Percentiles rank a stretch among this genome's conserved stretches.
These are phyloP conservation scores for Claviceps sp. DNA, from an alignment of 2,329 filamentous ascomycete species.

Conservation along the genomic window DNA sequence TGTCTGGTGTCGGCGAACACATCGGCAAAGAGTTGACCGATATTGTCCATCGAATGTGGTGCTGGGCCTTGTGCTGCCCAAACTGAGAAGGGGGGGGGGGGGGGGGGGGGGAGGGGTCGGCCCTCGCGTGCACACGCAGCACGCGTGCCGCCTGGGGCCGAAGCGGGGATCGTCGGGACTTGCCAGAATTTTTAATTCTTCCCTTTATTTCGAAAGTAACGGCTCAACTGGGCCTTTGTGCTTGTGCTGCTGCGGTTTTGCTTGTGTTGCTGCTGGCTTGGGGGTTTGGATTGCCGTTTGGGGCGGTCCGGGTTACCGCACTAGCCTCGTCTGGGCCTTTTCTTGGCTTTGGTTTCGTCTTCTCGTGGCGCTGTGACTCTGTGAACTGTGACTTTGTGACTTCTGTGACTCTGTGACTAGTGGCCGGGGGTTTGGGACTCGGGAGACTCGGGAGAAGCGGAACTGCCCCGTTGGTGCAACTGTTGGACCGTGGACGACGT, in stretches of 20 bases:
- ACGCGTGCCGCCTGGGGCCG: not conserved
- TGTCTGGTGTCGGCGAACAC: constrained; percentile 7
- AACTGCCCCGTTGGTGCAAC: too few relatives aligned
- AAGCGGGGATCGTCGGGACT: not conserved
- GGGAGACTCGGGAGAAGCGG: too few relatives aligned
- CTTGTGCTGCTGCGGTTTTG: too few relatives aligned
- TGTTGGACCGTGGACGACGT: too few relatives aligned
- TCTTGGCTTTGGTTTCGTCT: not conserved
- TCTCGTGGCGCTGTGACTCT: too few relatives aligned
- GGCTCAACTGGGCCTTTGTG: too few relatives aligned
- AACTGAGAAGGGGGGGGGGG: not conserved
- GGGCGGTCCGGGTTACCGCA: not conserved
- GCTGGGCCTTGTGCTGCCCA: not conserved
- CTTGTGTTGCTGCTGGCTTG: too few relatives aligned
- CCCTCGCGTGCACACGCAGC: not conserved
- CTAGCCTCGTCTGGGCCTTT: not conserved
- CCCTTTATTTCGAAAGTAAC: too few relatives aligned
- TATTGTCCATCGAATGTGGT: constrained; percentile 1
- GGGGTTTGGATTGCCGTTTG: not conserved
- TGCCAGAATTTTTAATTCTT: not conserved
- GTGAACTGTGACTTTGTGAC: too few relatives aligned
- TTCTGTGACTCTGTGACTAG: too few relatives aligned
- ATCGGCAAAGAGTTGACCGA: constrained; percentile 7
- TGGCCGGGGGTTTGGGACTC: too few relatives aligned
- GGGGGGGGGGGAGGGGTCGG: not conserved